phyloP scores from a whole-genome alignment of 2,329 filamentous ascomycete genomes.

The Elsinoe perseae region DNA sequence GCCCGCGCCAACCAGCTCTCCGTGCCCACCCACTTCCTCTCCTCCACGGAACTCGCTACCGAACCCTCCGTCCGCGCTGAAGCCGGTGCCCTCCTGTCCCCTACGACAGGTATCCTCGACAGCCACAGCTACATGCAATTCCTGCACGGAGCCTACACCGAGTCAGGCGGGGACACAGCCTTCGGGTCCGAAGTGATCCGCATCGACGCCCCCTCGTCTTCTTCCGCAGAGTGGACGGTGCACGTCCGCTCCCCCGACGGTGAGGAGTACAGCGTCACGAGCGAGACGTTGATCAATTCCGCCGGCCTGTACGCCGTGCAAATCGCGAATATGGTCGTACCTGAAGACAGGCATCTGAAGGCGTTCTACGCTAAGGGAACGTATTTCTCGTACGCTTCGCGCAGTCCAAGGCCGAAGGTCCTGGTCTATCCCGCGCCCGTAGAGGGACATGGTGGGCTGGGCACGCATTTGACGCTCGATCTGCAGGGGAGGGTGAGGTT shows the following conservation, averaged over 20 bases:
- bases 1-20: conserved; percentile 46
- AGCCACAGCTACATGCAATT: conserved; percentile 76
- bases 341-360: conserved; percentile 45
- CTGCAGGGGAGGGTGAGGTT: conserved; percentile 78
- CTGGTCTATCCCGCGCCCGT: conserved; percentile 83
- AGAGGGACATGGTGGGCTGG: conserved; percentile 73
- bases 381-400: conserved; percentile 76
- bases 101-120: conserved; percentile 84
- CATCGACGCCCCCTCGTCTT: conserved; percentile 51
- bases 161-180: conserved; percentile 66
- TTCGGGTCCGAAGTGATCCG: conserved; percentile 58
- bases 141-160: conserved; percentile 68
- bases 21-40: conserved; percentile 67
- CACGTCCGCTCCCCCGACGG: conserved; percentile 39
- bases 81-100: conserved; percentile 70
- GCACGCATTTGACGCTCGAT: conserved; percentile 90
- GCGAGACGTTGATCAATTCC: conserved; percentile 73
- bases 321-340: conserved; percentile 76
- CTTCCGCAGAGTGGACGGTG: conserved; percentile 62
- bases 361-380: conserved; percentile 88
- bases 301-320: conserved; percentile 71
- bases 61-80: conserved; percentile 71
- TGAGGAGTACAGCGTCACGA: conserved; percentile 51
- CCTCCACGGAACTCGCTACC: conserved; percentile 50
- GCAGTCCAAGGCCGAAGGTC: conserved; percentile 57